These are phyloP conservation scores for Suhomyces wounanorum DNA, from an alignment of 1,139 yeast genomes.

Conservation along the genomic window DNA sequence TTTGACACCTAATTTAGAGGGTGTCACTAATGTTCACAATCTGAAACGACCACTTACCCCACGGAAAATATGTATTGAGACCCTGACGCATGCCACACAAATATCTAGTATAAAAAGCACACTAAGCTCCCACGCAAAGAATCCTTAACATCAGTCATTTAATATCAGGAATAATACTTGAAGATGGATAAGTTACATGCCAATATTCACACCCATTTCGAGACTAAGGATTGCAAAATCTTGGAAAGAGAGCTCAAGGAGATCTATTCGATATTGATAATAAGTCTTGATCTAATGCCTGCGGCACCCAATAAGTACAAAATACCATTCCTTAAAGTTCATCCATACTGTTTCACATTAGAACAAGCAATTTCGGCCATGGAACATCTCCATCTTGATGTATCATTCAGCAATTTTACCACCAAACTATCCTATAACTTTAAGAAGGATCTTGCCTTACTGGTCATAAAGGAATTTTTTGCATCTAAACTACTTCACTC, in stretches of 20 bases:
- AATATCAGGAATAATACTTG: neutral
- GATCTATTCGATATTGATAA: constrained; percentile 54
- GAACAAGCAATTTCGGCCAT: constrained; percentile 55
- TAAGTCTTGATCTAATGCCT: constrained; percentile 45
- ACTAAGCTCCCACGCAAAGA: neutral
- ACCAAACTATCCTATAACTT: constrained; percentile 65
- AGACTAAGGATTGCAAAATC: constrained; percentile 54
- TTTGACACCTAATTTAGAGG: neutral
- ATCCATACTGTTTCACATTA: constrained; percentile 57
- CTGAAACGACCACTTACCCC: neutral
- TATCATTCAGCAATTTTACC: constrained; percentile 52
- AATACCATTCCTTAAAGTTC: constrained; percentile 20
- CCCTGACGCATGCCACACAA: neutral
- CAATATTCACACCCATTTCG: constrained; percentile 42
- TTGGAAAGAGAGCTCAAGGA: constrained; percentile 59
- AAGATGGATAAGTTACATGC: constrained; percentile 37
- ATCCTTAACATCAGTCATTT: neutral
- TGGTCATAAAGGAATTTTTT: constrained; percentile 58
- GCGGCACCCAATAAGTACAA: constrained; percentile 1
- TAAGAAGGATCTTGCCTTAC: constrained; percentile 51
- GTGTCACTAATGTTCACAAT: neutral
- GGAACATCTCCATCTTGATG: constrained; percentile 49
- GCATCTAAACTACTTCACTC: constrained; percentile 71
- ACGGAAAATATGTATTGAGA: neutral
- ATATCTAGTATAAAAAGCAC: neutral